These are phyloP conservation scores for Wickerhamomyces sp. DNA, from an alignment of 1,139 yeast species.

Conservation along the genomic window DNA sequence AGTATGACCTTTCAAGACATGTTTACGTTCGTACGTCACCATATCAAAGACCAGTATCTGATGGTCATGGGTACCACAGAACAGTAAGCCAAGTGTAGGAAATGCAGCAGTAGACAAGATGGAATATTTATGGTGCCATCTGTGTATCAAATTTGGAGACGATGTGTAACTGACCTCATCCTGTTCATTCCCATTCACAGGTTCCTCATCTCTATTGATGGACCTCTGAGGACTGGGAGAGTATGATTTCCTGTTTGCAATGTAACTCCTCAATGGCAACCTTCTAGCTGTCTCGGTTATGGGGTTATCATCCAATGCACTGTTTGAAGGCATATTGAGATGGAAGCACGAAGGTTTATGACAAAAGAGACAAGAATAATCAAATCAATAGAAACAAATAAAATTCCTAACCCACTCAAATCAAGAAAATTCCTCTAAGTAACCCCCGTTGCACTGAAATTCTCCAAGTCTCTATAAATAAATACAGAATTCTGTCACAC, in stretches of 20 bases:
- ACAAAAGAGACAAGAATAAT: neutral
- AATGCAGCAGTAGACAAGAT: slow-evolving; percentile 76
- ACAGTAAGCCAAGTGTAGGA: slow-evolving; percentile 52
- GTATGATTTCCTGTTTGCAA: slow-evolving; percentile 5
- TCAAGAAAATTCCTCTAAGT: no score
- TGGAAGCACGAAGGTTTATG: neutral
- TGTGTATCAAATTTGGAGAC: slow-evolving; percentile 45
- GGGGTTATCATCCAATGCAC: slow-evolving; percentile 10
- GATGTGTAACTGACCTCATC: neutral
- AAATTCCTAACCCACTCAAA: no score
- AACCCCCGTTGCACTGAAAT: no score
- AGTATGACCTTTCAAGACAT: slow-evolving; percentile 49
- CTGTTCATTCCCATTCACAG: neutral
- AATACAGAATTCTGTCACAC: no score
- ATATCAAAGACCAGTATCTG: slow-evolving; percentile 70
- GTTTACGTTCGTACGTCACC: slow-evolving; percentile 51
- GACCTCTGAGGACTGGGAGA: slow-evolving; percentile 15
- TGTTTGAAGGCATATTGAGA: slow-evolving; percentile 5
- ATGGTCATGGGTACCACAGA: slow-evolving; percentile 96
- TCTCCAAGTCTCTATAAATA: no score
- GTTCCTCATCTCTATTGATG: neutral
- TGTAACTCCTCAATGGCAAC: slow-evolving; percentile 8
- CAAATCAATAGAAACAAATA: neutral
- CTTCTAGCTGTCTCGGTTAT: slow-evolving; percentile 9
- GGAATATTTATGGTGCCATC: slow-evolving; percentile 72